Evolutionary conservation across 2,329 filamentous ascomycete genomes (phyloP).

Genomic region (Hypoxylon sp.): DNA sequence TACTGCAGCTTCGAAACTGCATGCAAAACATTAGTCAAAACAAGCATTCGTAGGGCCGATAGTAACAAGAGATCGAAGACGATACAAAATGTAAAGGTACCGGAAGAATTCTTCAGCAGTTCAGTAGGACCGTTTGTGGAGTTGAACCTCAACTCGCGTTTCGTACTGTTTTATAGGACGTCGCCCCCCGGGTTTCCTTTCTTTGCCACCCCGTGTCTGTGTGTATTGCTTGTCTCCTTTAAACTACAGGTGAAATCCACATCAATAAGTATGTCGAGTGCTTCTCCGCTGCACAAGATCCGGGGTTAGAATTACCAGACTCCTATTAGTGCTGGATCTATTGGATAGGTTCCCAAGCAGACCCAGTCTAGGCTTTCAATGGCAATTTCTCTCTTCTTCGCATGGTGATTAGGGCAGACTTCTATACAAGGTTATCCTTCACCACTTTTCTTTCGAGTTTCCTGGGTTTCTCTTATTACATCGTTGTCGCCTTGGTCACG

Average conservation of each 20-base stretch:
- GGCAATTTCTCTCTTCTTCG: conserved; percentile 12
- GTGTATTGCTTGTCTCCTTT: conserved; percentile 22
- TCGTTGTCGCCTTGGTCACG: conserved; percentile 4
- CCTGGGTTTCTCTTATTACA: conserved; percentile 9
- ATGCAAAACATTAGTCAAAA: conserved; percentile 22
- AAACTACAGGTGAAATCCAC: conserved; percentile 25
- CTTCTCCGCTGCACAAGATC: conserved; percentile 22
- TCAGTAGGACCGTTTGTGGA: conserved; percentile 20
- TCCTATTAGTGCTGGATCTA: conserved; percentile 19
- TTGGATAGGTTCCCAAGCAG: conserved; percentile 17
- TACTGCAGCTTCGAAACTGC: conserved; percentile 16
- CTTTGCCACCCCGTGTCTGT: conserved; percentile 17
- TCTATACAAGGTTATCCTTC: conserved; percentile 15
- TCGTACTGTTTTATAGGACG: conserved; percentile 24
- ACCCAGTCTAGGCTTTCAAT: conserved; percentile 5
- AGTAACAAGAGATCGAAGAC: conserved; percentile 4
- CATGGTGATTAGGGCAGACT: conserved; percentile 1
- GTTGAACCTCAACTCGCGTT: conserved; percentile 23
- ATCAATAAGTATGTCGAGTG: conserved; percentile 4
- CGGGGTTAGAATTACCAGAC: conserved; percentile 25
- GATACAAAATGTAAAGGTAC: conserved; percentile 4
- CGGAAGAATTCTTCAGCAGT: conserved; percentile 6
- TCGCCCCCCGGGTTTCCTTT: conserved; percentile 9
- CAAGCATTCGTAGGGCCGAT: conserved; percentile 1
- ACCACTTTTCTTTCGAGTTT: not conserved